A percentile compares a stretch with the other conserved stretches of the same genome.
Conservation (phyloP, 371 early-diverging fungal species). For the Nematocida sp. region DNA sequence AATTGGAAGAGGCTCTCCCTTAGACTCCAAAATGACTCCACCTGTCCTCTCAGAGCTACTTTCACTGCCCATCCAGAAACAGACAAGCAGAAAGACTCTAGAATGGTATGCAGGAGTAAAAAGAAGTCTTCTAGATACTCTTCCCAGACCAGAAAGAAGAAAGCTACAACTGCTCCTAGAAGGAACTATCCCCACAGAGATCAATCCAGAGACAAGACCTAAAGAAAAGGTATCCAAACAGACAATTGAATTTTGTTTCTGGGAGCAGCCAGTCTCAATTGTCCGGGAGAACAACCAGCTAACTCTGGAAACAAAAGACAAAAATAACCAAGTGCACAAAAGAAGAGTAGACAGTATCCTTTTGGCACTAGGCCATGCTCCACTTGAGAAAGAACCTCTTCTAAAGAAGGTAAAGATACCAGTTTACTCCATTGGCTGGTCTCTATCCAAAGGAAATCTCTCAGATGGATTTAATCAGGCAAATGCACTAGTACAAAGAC, state of each 20-base stretch:
- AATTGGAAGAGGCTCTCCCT: conserved; percentile 35
- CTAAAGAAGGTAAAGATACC: conserved; percentile 18
- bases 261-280: background rate
- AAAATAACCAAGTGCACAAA: background rate
- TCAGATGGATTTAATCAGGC: background rate
- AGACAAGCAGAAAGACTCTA: background rate
- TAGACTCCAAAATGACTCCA: conserved; percentile 1
- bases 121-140: background rate
- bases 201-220: background rate
- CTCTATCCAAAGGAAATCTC: background rate
- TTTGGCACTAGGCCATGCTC: background rate
- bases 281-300: background rate
- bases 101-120: background rate
- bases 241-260: conserved; percentile 15
- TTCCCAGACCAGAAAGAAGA: background rate
- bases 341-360: background rate
- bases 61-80: background rate
- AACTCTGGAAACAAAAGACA: background rate
- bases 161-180: background rate
- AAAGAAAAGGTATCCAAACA: background rate
- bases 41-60: conserved; percentile 38
- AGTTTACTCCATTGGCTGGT: conserved; percentile 37
- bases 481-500: background rate
- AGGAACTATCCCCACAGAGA: background rate
- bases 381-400: background rate